A percentile compares a stretch with the other conserved stretches of the same genome.
Conservation (phyloP, 768 basidiomycete species). For the Epithele typhae region DNA sequence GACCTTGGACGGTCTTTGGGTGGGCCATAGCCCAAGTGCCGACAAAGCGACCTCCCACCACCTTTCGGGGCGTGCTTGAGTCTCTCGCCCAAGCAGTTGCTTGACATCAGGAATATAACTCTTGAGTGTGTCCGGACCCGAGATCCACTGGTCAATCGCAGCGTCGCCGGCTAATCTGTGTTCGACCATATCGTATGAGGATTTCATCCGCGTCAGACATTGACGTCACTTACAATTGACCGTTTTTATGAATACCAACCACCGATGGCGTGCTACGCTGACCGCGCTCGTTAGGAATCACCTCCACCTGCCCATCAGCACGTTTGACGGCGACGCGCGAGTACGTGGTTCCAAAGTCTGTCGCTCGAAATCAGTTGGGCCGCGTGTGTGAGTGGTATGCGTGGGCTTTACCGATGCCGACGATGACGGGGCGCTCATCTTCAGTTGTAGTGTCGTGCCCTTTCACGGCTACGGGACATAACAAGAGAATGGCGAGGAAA, state of each 20-base stretch:
- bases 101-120: slow-evolving; percentile 96
- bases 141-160: too few species aligned
- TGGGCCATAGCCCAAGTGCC: neutral
- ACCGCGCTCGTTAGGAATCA: slow-evolving; percentile 42
- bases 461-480: slow-evolving; percentile 52
- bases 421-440: slow-evolving; percentile 80
- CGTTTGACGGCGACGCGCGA: slow-evolving; percentile 33
- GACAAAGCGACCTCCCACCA: neutral
- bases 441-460: slow-evolving; percentile 51
- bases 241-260: slow-evolving; percentile 44
- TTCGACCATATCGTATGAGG: neutral
- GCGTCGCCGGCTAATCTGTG: slow-evolving; percentile 16
- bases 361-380: too few species aligned
- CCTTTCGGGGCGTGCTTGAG: too few species aligned
- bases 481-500: slow-evolving; percentile 61
- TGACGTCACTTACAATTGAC: slow-evolving; percentile 32
- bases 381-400: too few species aligned
- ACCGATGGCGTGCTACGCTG: slow-evolving; percentile 51
- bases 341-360: slow-evolving; percentile 90
- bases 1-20: slow-evolving; percentile 31
- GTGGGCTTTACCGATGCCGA: slow-evolving; percentile 63
- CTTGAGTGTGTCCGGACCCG: too few species aligned
- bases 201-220: neutral
- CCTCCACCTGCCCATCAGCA: slow-evolving; percentile 42
- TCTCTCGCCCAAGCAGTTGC: slow-evolving; percentile 82